phyloP scores from a whole-genome alignment of 345 rosid genomes.

The Citrus trifoliata region DNA sequence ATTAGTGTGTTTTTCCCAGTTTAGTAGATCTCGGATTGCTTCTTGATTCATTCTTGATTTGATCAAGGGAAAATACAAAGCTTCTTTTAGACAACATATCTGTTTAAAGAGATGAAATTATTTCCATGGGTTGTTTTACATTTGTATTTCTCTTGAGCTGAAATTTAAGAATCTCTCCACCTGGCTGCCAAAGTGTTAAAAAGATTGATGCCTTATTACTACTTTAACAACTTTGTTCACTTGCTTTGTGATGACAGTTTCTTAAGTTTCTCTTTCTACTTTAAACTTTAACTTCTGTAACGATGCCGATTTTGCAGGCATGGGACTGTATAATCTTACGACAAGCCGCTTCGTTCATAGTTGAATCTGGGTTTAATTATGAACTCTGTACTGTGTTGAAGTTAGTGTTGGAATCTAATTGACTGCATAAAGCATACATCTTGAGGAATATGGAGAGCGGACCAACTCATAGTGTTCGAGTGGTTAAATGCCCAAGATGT shows the following conservation, averaged over 20 bases:
- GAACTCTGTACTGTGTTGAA: neutral
- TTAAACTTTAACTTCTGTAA: neutral
- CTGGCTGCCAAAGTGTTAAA: neutral
- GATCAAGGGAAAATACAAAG: neutral
- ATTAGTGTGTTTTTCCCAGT: neutral
- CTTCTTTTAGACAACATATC: neutral
- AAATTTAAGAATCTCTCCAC: neutral
- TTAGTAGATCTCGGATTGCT: neutral
- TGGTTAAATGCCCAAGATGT: conserved; percentile 78
- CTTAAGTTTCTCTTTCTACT: neutral
- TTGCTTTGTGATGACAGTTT: neutral
- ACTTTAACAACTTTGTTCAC: neutral
- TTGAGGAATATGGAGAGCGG: conserved; percentile 36
- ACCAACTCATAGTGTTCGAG: conserved; percentile 36
- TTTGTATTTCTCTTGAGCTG: neutral
- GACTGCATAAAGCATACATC: neutral
- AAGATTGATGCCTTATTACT: neutral
- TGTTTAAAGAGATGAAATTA: neutral
- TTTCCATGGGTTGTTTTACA: neutral
- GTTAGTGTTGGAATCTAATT: neutral
- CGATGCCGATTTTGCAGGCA: neutral
- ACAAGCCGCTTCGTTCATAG: neutral
- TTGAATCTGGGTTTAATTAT: neutral
- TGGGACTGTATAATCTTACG: neutral
- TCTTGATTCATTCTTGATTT: neutral